Evolutionary conservation across 129 eudicot species (phyloP).

Genomic region (Chrysanthemum seticuspe): DNA sequence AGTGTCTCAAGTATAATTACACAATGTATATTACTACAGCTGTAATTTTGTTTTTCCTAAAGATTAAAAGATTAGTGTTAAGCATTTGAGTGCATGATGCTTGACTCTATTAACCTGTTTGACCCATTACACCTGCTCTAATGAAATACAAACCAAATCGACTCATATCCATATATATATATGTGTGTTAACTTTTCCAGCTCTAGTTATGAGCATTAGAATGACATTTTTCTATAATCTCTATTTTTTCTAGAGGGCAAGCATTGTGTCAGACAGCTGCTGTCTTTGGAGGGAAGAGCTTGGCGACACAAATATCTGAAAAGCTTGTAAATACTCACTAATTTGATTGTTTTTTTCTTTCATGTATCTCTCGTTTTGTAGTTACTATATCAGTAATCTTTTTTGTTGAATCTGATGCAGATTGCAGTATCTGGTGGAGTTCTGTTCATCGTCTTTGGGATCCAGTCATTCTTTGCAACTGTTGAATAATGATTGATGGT

Average conservation of each 20-base stretch:
- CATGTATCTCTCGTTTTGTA: background rate
- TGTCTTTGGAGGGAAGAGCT: slow-evolving; percentile 93
- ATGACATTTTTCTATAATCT: slow-evolving; percentile 12
- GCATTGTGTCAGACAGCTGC: slow-evolving; percentile 97
- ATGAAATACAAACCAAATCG: no score
- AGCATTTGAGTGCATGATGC: no score
- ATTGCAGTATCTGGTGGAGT: slow-evolving; percentile 83
- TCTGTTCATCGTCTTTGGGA: slow-evolving; percentile 87
- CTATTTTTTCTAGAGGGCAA: slow-evolving; percentile 64
- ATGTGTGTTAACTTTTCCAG: no score
- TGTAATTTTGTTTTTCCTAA: no score
- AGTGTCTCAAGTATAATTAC: no score
- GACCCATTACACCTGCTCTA: no score
- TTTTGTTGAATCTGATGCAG: slow-evolving; percentile 36
- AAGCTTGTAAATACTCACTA: slow-evolving; percentile 48
- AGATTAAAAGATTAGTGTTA: no score
- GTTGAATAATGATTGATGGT: slow-evolving; percentile 45
- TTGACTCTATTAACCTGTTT: no score
- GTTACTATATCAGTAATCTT: no score
- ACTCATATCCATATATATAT: no score
- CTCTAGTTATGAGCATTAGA: background rate
- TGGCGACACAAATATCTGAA: slow-evolving; percentile 87
- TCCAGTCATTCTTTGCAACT: slow-evolving; percentile 79
- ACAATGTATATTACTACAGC: no score
- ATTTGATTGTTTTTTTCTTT: background rate